phyloP scores from a whole-genome alignment of 306 rosid species.

The Abrus pulchellus region DNA sequence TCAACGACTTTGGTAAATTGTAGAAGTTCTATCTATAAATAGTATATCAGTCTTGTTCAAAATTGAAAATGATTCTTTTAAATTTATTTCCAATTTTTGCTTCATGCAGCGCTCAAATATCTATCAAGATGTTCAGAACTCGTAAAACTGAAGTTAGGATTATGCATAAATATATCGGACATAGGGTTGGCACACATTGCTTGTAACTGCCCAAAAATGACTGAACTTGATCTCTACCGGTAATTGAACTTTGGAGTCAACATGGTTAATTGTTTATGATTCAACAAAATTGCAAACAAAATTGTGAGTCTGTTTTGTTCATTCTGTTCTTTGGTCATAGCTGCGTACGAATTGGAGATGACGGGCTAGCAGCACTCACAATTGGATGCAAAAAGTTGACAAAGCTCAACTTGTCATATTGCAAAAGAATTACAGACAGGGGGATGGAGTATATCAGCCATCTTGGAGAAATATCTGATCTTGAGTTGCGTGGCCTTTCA shows the following conservation, averaged over 20 bases:
- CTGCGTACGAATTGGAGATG: slow-evolving; percentile 69
- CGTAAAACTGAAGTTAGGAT: slow-evolving; percentile 66
- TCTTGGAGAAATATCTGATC: slow-evolving; percentile 59
- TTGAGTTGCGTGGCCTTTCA: slow-evolving; percentile 68
- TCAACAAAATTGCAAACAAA: slow-evolving; percentile 10
- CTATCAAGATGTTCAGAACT: slow-evolving; percentile 66
- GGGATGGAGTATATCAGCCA: slow-evolving; percentile 60
- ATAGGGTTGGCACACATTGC: slow-evolving; percentile 70
- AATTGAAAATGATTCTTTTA: slow-evolving; percentile 14
- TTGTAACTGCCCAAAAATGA: slow-evolving; percentile 59
- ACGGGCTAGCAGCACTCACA: slow-evolving; percentile 63
- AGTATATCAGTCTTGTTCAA: slow-evolving; percentile 2
- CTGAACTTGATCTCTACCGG: slow-evolving; percentile 80
- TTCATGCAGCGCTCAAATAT: slow-evolving; percentile 63
- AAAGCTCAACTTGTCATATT: slow-evolving; percentile 73
- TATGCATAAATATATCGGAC: slow-evolving; percentile 74
- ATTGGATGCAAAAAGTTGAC: slow-evolving; percentile 65
- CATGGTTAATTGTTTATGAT: slow-evolving; percentile 5
- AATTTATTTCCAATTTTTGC: slow-evolving; percentile 14
- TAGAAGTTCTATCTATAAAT: slow-evolving; percentile 2
- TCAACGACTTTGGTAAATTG: slow-evolving; percentile 62
- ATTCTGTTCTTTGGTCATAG: slow-evolving; percentile 54
- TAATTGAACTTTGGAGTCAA: slow-evolving; percentile 44
- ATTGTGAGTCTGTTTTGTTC: slow-evolving; percentile 29
- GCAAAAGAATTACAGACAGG: slow-evolving; percentile 64